phyloP scores from a whole-genome alignment of 345 rosid genomes.

The Euclidium syriacum region DNA sequence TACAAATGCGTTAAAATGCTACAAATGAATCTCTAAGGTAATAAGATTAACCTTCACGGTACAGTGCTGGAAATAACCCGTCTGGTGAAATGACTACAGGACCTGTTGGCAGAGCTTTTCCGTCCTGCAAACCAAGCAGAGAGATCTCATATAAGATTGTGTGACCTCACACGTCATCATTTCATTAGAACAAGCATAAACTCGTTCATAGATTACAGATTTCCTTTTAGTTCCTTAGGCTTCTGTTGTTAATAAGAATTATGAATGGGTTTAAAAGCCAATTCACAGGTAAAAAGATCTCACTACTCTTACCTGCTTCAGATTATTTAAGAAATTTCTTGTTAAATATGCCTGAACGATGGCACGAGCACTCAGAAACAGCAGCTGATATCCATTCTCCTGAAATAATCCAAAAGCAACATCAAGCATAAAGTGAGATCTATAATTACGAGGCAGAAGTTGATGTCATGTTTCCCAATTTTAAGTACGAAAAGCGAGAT shows the following conservation, averaged over 20 bases:
- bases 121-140: conserved; percentile 51
- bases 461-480: not conserved
- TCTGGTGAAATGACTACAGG: conserved; percentile 92
- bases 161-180: not conserved
- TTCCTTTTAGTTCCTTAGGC: not conserved
- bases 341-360: conserved; percentile 95
- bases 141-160: not conserved
- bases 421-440: not conserved
- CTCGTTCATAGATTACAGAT: too few relatives aligned
- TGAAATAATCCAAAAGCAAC: conserved; percentile 30
- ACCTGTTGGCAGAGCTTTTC: conserved; percentile 79
- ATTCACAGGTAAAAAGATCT: not conserved
- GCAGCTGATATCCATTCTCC: conserved; percentile 95
- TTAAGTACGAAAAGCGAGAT: not conserved
- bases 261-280: not conserved
- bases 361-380: conserved; percentile 93
- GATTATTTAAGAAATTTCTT: conserved; percentile 65
- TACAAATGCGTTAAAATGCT: not conserved
- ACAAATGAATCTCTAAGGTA: conserved; percentile 9
- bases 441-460: not conserved
- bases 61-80: conserved; percentile 84
- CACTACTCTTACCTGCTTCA: conserved; percentile 59
- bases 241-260: not conserved
- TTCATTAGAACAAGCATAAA: too few relatives aligned
- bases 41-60: conserved; percentile 64